Conservation (phyloP, 2,329 filamentous ascomycete genomes). For the Xylaria sp. region DNA sequence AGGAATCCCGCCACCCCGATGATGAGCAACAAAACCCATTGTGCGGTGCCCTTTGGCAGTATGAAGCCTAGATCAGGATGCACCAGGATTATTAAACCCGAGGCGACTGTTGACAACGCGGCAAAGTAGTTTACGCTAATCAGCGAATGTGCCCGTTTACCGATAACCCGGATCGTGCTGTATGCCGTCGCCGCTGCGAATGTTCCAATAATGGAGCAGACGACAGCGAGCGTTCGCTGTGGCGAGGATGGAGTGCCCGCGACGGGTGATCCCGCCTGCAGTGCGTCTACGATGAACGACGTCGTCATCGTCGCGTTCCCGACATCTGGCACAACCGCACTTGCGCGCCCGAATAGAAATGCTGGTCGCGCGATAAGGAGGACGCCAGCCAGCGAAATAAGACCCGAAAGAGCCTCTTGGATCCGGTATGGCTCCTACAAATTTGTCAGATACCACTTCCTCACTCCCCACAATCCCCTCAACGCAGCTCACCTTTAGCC, state of each 20-base stretch:
- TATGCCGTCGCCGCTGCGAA: constrained; percentile 75
- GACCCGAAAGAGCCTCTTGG: constrained; percentile 73
- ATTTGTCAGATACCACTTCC: constrained; percentile 47
- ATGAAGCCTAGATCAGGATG: constrained; percentile 56
- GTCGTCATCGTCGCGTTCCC: constrained; percentile 7
- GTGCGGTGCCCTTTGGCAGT: constrained; percentile 46
- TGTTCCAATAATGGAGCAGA: constrained; percentile 74
- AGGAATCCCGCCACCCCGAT: constrained; percentile 78
- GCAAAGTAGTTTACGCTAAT: constrained; percentile 84
- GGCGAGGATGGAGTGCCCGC: constrained; percentile 58
- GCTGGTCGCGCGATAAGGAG: constrained; percentile 78
- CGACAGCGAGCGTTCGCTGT: constrained; percentile 73
- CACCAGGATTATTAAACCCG: constrained; percentile 65
- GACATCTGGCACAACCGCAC: constrained; percentile 14
- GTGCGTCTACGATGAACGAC: constrained; percentile 31
- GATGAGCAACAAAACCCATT: constrained; percentile 69
- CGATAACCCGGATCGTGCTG: constrained; percentile 78
- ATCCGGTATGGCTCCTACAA: constrained; percentile 75
- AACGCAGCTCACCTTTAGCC: constrained; percentile 42
- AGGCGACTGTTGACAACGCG: constrained; percentile 71
- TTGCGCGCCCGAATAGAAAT: constrained; percentile 60
- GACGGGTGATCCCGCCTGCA: constrained; percentile 36
- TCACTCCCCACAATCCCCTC: not conserved
- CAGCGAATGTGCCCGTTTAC: constrained; percentile 77
- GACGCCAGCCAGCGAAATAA: constrained; percentile 77